Evolutionary conservation across 441 rosid species (phyloP), one percentile per base, ranked within the genome.

Genomic region (Metrosideros polymorpha): DNA sequence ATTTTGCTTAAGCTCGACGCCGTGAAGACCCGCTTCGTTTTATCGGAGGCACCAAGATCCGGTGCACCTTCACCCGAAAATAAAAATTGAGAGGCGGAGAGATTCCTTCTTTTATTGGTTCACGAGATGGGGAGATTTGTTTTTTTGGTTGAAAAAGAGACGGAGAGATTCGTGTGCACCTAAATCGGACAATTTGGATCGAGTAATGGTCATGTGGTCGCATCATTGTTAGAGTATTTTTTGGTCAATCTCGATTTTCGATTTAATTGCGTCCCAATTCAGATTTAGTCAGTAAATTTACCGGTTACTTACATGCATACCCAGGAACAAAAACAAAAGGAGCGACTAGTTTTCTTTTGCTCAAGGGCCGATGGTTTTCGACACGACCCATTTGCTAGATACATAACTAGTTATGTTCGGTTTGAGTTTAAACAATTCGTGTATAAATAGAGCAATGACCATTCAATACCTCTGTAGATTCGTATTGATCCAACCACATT

Each of bases 291-390:
- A 2, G 1, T 63, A 8, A 32, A 63, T 63, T 18, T 63, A 17
- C 30, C 0, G 0, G 0, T 18, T 30, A 7, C 76, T 63, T 61
- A 30, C 1, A 9, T 30, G 55, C 3, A 9, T 53, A 19, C 10
- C 25, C 4, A 22, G 2, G 56, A 3, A 4, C 2, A 7, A 54
- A 22, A 22, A 54, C 27, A 54, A 8, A 24, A 8, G 5, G 25
- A 3, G 27, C 9, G 10, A 8, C 29, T 9, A 0, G 12, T 55
- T 55, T 9, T 6, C 59, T 25, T 25, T 55, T 9, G n/a, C 59
- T 24, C 9, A 4, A 4, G 29, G n/a, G 13, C n/a, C n/a, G 1
- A 55, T 1, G 12, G 6, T 54, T 54, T 24, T 54, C 12, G 57
- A 3, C 9, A 3, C 2, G 1, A 71, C n/a, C 15, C 13, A 10